These are phyloP conservation scores for Aeschynomene evenia DNA, from an alignment of 306 rosid genomes.

Conservation along the genomic window DNA sequence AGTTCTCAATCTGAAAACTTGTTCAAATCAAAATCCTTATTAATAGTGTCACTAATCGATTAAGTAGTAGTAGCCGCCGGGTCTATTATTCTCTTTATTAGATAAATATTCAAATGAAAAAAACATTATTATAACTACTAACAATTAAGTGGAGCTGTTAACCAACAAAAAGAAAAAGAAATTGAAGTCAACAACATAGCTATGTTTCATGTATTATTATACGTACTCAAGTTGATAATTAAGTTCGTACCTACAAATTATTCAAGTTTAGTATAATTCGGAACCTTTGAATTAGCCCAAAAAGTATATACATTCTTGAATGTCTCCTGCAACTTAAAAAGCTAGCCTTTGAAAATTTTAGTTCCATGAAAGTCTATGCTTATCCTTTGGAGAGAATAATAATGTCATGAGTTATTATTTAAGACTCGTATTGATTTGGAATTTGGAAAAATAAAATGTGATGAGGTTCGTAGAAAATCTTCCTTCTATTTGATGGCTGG, in stretches of 20 bases:
- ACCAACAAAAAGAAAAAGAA: neutral
- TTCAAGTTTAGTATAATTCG: neutral
- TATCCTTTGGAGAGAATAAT: neutral
- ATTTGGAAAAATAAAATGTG: neutral
- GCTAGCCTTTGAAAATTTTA: neutral
- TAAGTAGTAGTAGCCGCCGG: neutral
- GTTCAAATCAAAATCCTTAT: neutral
- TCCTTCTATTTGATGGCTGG: neutral
- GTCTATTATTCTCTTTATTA: no score
- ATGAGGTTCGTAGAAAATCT: neutral
- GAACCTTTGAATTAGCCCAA: no score
- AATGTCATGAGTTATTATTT: neutral
- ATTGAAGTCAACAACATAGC: neutral
- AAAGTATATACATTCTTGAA: neutral
- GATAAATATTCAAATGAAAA: no score
- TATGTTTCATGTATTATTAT: neutral
- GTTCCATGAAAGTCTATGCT: slow-evolving; percentile 1
- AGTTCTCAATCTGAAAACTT: neutral
- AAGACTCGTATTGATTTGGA: no score
- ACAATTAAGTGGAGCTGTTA: neutral
- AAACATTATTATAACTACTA: neutral
- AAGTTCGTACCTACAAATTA: neutral
- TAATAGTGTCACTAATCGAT: neutral
- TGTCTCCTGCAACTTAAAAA: neutral
- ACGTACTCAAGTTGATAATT: neutral